Conservation (phyloP, 1,284 basidiomycete species). For the Gymnopus androsaceus region DNA sequence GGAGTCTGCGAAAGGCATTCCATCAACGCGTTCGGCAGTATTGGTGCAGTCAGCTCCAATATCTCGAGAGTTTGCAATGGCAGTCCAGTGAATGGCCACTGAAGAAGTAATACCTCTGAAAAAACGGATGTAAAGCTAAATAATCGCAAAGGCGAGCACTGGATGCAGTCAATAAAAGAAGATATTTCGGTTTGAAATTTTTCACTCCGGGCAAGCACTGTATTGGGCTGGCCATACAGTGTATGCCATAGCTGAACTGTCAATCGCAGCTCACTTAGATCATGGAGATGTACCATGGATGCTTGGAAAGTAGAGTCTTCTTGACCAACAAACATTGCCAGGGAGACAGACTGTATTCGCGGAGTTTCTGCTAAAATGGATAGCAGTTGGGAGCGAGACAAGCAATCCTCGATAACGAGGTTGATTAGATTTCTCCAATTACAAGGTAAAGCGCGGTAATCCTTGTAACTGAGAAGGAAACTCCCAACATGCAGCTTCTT, state of each 20-base stretch:
- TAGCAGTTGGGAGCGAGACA: neutral
- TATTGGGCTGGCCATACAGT: neutral
- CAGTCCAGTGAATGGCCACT: neutral
- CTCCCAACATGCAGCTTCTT: neutral
- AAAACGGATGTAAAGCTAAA: neutral
- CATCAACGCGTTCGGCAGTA: neutral
- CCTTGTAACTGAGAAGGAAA: neutral
- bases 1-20: constrained; percentile 1
- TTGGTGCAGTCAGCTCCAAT: neutral
- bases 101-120: neutral
- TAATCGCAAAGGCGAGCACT: neutral
- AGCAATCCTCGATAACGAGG: neutral
- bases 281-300: constrained; percentile 41
- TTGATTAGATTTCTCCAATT: neutral
- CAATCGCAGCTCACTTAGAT: constrained; percentile 47
- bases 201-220: no score
- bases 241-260: constrained; percentile 29
- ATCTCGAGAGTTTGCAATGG: constrained; percentile 3
- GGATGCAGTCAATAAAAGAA: neutral
- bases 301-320: neutral
- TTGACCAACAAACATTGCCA: neutral
- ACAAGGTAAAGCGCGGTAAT: neutral
- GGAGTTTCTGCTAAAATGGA: neutral
- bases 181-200: neutral
- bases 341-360: neutral